Evolutionary conservation across 768 basidiomycete genomes (phyloP).

Genomic region (Holtermannia corniformis): DNA sequence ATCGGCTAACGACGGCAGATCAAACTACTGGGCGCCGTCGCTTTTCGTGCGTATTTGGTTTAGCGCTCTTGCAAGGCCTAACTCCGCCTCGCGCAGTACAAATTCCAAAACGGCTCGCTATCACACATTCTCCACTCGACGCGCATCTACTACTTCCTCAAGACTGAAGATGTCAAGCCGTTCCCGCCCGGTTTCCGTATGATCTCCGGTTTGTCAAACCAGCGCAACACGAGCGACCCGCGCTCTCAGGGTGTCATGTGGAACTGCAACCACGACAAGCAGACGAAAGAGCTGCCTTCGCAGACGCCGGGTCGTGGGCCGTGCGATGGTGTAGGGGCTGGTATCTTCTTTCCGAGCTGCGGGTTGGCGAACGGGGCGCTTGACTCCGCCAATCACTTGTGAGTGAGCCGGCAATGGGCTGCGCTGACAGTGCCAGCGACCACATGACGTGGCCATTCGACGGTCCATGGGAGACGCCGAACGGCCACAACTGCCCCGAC

Average conservation of each 20-base stretch:
- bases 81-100: conserved; percentile 15
- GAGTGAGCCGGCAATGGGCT: not conserved
- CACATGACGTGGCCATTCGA: conserved; percentile 32
- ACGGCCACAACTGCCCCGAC: conserved; percentile 21
- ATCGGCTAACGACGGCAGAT: not conserved
- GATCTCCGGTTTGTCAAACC: conserved; percentile 20
- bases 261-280: conserved; percentile 23
- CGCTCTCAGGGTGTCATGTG: conserved; percentile 20
- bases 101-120: conserved; percentile 33
- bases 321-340: conserved; percentile 13
- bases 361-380: conserved; percentile 17
- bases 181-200: conserved; percentile 31
- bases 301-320: conserved; percentile 18
- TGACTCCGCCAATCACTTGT: conserved; percentile 29
- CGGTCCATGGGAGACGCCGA: conserved; percentile 6
- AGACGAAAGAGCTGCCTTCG: conserved; percentile 22
- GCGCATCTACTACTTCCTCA: conserved; percentile 39
- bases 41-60: conserved; percentile 3
- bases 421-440: conserved; percentile 9
- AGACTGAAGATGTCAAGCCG: conserved; percentile 19
- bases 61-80: not conserved
- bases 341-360: conserved; percentile 31
- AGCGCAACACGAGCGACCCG: conserved; percentile 5
- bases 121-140: conserved; percentile 20
- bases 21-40: conserved; percentile 35